These are phyloP conservation scores for Rubus parviflorus DNA, from an alignment of 306 rosid species.

Conservation along the genomic window DNA sequence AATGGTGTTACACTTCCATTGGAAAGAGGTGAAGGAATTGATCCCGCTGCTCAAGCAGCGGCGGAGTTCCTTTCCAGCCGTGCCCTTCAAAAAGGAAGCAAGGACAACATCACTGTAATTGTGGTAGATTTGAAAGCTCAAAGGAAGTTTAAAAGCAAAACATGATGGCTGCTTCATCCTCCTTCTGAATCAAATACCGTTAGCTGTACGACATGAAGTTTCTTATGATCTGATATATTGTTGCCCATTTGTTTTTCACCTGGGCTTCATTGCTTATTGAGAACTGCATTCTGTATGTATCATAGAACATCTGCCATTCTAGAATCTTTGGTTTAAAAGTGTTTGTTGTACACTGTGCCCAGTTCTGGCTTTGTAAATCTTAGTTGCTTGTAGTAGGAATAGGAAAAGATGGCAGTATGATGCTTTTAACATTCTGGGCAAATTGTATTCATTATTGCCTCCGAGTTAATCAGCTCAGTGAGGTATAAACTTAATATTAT, in stretches of 20 bases:
- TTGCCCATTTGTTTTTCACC: slow-evolving; percentile 67
- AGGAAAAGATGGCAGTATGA: slow-evolving; percentile 35
- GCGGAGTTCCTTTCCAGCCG: slow-evolving; percentile 77
- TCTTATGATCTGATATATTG: slow-evolving; percentile 39
- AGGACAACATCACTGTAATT: slow-evolving; percentile 76
- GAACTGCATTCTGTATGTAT: slow-evolving; percentile 48
- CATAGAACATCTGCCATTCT: slow-evolving; percentile 45
- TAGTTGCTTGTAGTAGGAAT: slow-evolving; percentile 43
- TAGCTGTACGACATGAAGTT: slow-evolving; percentile 39
- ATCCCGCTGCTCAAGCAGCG: slow-evolving; percentile 92
- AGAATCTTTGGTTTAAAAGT: slow-evolving; percentile 39
- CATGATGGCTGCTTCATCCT: slow-evolving; percentile 37
- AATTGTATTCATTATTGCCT: slow-evolving; percentile 64
- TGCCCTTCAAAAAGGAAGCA: slow-evolving; percentile 85
- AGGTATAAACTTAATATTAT: slow-evolving; percentile 46
- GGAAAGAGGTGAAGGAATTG: slow-evolving; percentile 67
- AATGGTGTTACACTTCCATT: slow-evolving; percentile 50
- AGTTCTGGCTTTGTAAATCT: slow-evolving; percentile 61
- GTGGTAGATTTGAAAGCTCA: slow-evolving; percentile 90
- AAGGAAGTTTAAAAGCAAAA: slow-evolving; percentile 75
- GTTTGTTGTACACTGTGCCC: slow-evolving; percentile 32
- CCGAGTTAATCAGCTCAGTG: slow-evolving; percentile 62
- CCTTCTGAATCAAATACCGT: slow-evolving; percentile 9
- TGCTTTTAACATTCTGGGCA: slow-evolving; percentile 35
- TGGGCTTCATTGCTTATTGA: slow-evolving; percentile 50